Base-by-base conservation (phyloP, 2,329 filamentous ascomycete genomes). In the Cladosporium sphaerospermum region DNA sequence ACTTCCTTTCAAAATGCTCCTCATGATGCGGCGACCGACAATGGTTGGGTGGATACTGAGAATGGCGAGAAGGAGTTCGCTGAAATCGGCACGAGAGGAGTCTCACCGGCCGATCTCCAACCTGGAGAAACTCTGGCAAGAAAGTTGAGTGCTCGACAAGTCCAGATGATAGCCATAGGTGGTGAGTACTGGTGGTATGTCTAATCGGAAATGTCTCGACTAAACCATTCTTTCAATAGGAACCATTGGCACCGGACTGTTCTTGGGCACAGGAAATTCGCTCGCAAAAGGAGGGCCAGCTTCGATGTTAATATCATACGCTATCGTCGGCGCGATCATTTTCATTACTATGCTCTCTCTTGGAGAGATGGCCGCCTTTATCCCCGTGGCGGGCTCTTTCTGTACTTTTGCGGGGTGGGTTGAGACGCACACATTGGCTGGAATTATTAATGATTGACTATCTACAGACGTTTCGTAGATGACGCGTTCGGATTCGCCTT, bases 321-420 rank as follows among this genome's bases (percentile, higher is more conserved):
- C 80, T 31, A 69, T 85, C 56, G 79, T 88, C 58, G 86, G 86
- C 57, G 71, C 82, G 39, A 72, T 92, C 57, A 88, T 92, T 59
- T 93, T 84, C 69, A 72, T 89, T 45, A 87, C 91, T 59, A 90
- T 92, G 86, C 83, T 83, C 54, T 85, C 81, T 52, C 79, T 93
- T 3, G 88, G 87, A 58, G 88, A 92, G 71, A 92, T 93, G 86
- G 86, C 87, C 9, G 80, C 88, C 49, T 93, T 86, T 84, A 71
- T 92, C 32, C 88, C 88, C 46, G 77, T 90, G 61, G 80, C 82
- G 43, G 82, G 85, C 64, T 87, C 87, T 59, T 93, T 93, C 57
- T 79, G 77, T 62, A 78, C 76, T 2, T 81, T 77, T 68, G 77
- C 79, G n/a, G 53, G 56, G 32, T 51, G 9, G 37, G 47, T 37